These are phyloP conservation scores for Trichoderma erinaceum DNA, from an alignment of 495 filamentous ascomycete species.

Conservation along the genomic window DNA sequence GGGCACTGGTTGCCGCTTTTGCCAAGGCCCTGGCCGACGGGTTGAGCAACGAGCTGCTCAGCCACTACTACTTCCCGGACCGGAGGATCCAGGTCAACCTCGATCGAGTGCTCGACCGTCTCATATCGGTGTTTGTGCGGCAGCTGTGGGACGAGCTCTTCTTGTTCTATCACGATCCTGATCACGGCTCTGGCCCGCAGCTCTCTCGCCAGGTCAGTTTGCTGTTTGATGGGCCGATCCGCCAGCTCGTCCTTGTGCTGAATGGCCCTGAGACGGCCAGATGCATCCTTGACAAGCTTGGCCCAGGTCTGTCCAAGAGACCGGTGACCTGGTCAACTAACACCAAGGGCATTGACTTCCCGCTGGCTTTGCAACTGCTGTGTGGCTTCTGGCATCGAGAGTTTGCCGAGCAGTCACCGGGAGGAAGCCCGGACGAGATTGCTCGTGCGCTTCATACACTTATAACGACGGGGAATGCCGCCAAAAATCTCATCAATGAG, in stretches of 20 bases:
- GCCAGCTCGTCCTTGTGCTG: conserved; percentile 8
- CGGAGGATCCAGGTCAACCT: conserved; percentile 9
- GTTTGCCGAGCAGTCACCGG: conserved; percentile 11
- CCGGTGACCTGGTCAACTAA: conserved; percentile 3
- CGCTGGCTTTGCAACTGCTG: conserved; percentile 11
- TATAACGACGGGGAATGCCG: conserved; percentile 3
- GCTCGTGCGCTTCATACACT: conserved; percentile 13
- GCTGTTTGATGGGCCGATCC: conserved; percentile 13
- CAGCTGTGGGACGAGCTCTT: conserved; percentile 17
- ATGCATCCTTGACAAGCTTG: conserved; percentile 14
- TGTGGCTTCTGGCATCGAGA: conserved; percentile 14
- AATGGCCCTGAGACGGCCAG: conserved; percentile 10
- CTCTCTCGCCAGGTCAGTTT: neutral
- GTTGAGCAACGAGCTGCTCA: conserved; percentile 13
- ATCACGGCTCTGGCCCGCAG: neutral
- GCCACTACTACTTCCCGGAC: conserved; percentile 14
- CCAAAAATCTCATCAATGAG: neutral
- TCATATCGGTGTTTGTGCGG: neutral
- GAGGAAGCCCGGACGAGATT: conserved; percentile 13
- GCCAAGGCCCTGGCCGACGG: conserved; percentile 12
- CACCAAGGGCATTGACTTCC: conserved; percentile 11
- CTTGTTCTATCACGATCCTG: conserved; percentile 2
- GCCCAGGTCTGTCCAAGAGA: conserved; percentile 3
- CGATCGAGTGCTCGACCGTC: conserved; percentile 12
- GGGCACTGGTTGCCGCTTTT: conserved; percentile 11